Evolutionary conservation across 768 basidiomycete genomes (phyloP).

Genomic region (Boletus vinaceobasis): DNA sequence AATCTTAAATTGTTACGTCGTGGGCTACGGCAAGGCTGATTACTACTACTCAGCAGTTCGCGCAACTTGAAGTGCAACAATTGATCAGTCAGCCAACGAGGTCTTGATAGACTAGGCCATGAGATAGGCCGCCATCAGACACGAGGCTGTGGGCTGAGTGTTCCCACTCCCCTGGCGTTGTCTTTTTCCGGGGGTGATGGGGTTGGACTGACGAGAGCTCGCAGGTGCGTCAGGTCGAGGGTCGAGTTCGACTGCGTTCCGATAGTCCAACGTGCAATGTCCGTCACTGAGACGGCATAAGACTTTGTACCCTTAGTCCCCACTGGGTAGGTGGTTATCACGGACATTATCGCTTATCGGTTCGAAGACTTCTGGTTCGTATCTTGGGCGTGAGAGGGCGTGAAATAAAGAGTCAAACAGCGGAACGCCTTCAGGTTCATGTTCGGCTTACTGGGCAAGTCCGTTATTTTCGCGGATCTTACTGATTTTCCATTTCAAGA

Average conservation of each 20-base stretch:
- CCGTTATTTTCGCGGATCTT: conserved; percentile 25
- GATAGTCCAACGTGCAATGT: background rate
- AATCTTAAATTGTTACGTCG: background rate
- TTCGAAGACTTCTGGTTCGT: background rate
- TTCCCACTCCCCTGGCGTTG: background rate
- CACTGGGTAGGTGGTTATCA: too few species aligned
- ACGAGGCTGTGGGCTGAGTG: background rate
- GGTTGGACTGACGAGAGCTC: background rate
- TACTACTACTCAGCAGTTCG: background rate
- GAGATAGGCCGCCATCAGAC: background rate
- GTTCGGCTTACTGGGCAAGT: background rate
- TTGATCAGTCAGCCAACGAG: background rate
- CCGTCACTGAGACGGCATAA: background rate
- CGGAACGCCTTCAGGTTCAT: background rate
- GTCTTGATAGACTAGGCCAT: background rate
- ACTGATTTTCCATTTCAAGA: conserved; percentile 8
- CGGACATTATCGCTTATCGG: background rate
- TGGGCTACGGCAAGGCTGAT: background rate
- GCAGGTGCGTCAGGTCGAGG: background rate
- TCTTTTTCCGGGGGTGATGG: background rate
- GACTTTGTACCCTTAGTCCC: background rate
- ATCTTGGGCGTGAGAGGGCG: background rate
- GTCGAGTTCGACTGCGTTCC: too few species aligned
- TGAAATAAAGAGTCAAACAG: background rate
- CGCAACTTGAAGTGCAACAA: background rate